phyloP scores from a whole-genome alignment of 1,284 basidiomycete genomes.

The Abortiporus biennis region DNA sequence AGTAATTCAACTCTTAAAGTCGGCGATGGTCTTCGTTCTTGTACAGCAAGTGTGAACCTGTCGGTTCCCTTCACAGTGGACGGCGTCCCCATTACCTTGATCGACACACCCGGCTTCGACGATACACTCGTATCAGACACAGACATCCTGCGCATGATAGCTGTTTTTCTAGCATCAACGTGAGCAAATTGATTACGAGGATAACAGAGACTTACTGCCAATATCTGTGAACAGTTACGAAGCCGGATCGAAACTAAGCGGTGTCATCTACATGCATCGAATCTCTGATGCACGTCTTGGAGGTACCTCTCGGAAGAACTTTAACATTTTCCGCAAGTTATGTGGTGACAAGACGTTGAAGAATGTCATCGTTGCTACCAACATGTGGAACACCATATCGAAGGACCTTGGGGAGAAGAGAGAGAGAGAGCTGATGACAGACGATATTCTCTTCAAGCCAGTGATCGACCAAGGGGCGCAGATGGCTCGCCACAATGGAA shows the following conservation, averaged over 20 bases:
- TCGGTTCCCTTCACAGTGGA: constrained; percentile 22
- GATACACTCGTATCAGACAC: constrained; percentile 24
- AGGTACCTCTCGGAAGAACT: constrained; percentile 42
- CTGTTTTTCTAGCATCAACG: constrained; percentile 28
- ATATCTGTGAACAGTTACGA: constrained; percentile 25
- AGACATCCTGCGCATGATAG: constrained; percentile 25
- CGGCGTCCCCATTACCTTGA: constrained; percentile 19
- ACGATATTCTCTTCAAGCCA: constrained; percentile 17
- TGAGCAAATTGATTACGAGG: constrained; percentile 13
- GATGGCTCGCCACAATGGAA: constrained; percentile 15
- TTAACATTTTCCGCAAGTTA: constrained; percentile 41
- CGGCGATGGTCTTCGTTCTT: constrained; percentile 10
- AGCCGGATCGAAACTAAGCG: constrained; percentile 33
- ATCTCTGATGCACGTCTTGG: constrained; percentile 45
- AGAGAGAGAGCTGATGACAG: constrained; percentile 14
- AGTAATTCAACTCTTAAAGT: constrained; percentile 12
- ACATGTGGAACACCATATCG: constrained; percentile 18
- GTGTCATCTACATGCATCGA: constrained; percentile 47
- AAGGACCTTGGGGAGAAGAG: constrained; percentile 7
- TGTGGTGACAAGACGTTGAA: constrained; percentile 35
- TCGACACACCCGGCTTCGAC: no score
- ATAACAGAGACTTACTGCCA: background rate
- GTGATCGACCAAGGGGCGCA: constrained; percentile 16
- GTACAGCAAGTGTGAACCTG: constrained; percentile 17
- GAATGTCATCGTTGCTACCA: constrained; percentile 21